Conservation (phyloP, 2,329 filamentous ascomycete genomes). For the Calonectria honghensis region DNA sequence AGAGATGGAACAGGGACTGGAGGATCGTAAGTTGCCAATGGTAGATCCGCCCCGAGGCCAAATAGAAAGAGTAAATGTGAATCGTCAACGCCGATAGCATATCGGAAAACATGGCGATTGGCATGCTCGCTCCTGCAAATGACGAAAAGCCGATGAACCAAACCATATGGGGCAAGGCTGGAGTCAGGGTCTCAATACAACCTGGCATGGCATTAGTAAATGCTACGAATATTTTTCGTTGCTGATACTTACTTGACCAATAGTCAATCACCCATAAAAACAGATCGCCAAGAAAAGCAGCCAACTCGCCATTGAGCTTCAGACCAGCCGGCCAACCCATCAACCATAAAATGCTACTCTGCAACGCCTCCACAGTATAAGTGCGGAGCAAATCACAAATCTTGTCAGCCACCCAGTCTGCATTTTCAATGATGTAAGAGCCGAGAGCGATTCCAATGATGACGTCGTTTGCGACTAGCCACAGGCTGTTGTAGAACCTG, state of each 20-base stretch:
- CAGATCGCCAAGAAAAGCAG: slow-evolving; percentile 93
- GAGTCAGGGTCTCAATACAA: slow-evolving; percentile 85
- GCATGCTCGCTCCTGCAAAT: slow-evolving; percentile 97
- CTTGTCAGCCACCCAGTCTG: slow-evolving; percentile 86
- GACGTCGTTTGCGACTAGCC: slow-evolving; percentile 98
- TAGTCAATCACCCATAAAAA: slow-evolving; percentile 99
- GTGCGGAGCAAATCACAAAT: slow-evolving; percentile 84
- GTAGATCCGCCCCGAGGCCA: slow-evolving; percentile 96
- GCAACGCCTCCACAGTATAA: slow-evolving; percentile 92
- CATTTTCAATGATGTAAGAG: slow-evolving; percentile 97
- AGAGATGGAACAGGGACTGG: slow-evolving; percentile 97
- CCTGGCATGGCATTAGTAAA: slow-evolving; percentile 65
- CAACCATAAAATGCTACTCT: slow-evolving; percentile 93
- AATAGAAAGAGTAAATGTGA: slow-evolving; percentile 98
- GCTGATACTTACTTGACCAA: slow-evolving; percentile 83
- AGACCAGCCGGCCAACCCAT: slow-evolving; percentile 97
- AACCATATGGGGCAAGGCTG: slow-evolving; percentile 88
- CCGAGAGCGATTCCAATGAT: slow-evolving; percentile 98
- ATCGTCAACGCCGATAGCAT: slow-evolving; percentile 92
- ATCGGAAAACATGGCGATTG: slow-evolving; percentile 96
- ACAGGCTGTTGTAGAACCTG: slow-evolving; percentile 98
- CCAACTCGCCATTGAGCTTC: slow-evolving; percentile 95
- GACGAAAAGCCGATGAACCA: slow-evolving; percentile 95
- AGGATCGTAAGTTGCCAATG: slow-evolving; percentile 99
- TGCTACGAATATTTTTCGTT: neutral